Conservation (phyloP, 148 eudicot species). For the Silene latifolia region DNA sequence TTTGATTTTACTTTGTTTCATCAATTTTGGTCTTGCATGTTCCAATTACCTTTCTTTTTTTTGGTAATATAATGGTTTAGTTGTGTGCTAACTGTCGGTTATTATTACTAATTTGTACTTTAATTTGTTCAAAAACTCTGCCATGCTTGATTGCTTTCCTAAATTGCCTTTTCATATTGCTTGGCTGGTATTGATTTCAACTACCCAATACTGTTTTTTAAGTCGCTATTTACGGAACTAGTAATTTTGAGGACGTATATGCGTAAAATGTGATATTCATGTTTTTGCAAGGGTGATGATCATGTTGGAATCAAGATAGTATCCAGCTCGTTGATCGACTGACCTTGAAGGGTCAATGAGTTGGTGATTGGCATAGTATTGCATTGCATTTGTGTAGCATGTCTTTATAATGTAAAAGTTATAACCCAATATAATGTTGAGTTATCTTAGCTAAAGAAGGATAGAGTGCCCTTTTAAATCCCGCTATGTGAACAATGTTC, state of each 20-base stretch:
- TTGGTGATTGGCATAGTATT: neutral
- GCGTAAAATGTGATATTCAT: neutral
- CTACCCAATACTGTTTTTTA: neutral
- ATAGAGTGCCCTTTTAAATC: neutral
- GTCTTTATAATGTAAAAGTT: neutral
- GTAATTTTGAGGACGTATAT: neutral
- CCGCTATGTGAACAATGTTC: neutral
- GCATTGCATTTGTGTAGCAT: neutral
- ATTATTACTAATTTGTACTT: neutral
- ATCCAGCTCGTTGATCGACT: slow-evolving; percentile 2
- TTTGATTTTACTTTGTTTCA: neutral
- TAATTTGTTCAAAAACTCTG: neutral
- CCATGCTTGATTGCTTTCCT: neutral
- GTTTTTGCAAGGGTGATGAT: neutral
- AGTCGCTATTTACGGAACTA: neutral
- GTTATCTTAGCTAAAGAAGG: neutral
- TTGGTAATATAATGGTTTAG: neutral
- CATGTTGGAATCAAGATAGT: neutral
- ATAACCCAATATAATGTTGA: too few species aligned
- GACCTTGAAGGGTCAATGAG: neutral
- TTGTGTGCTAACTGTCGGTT: neutral
- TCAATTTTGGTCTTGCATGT: slow-evolving; percentile 22
- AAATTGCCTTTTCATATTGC: neutral
- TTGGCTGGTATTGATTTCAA: neutral
- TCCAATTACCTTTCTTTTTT: neutral